A percentile compares a stretch with the other conserved stretches of the same genome.
Evolutionary conservation across 2,329 filamentous ascomycete species (phyloP).

Genomic region (Orbilia ellipsospora): DNA sequence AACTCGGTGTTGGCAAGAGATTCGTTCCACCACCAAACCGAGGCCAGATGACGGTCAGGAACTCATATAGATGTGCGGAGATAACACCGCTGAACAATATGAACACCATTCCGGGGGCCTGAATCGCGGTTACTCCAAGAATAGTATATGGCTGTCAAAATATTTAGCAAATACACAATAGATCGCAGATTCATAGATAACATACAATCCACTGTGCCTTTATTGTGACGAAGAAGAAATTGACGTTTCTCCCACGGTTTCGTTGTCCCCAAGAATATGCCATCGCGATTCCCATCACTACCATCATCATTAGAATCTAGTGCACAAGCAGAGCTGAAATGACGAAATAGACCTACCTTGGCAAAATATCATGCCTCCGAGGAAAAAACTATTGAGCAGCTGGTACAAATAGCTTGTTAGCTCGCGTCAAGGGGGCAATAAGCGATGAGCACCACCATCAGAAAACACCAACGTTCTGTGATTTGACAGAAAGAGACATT

Average conservation of each 20-base stretch:
- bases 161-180: slow-evolving; percentile 1
- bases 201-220: slow-evolving; percentile 49
- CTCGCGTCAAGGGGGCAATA: neutral
- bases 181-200: neutral
- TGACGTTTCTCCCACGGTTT: slow-evolving; percentile 39
- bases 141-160: slow-evolving; percentile 34
- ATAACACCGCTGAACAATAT: slow-evolving; percentile 73
- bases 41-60: slow-evolving; percentile 87
- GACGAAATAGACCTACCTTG: slow-evolving; percentile 15
- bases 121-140: slow-evolving; percentile 32
- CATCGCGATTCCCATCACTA: slow-evolving; percentile 43
- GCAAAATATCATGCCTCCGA: slow-evolving; percentile 35
- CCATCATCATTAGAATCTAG: neutral
- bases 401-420: slow-evolving; percentile 26
- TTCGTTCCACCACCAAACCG: slow-evolving; percentile 81
- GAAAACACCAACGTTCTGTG: slow-evolving; percentile 6
- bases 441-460: slow-evolving; percentile 1
- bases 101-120: slow-evolving; percentile 23
- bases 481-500: slow-evolving; percentile 3
- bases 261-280: slow-evolving; percentile 49
- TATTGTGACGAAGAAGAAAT: slow-evolving; percentile 48
- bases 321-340: neutral
- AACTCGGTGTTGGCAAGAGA: slow-evolving; percentile 76
- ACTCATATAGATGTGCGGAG: slow-evolving; percentile 90
- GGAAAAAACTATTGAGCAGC: slow-evolving; percentile 41